A percentile compares a stretch with the other conserved stretches of the same genome.
phyloP scores from a whole-genome alignment of 2,329 filamentous ascomycete species.

The Colletotrichum truncatum region DNA sequence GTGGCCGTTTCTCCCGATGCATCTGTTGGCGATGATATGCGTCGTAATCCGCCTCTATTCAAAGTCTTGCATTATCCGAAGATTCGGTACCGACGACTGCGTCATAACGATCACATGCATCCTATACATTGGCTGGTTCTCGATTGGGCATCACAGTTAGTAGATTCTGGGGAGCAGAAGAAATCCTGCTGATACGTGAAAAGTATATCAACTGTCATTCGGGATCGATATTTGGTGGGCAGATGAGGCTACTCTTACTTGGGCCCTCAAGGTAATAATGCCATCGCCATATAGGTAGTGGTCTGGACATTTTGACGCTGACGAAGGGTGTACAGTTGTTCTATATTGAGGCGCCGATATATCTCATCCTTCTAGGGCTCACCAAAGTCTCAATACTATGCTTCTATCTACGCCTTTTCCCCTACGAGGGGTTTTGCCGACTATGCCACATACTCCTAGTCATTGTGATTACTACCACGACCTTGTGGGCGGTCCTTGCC shows the following conservation, averaged over 20 bases:
- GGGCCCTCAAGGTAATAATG: conserved; percentile 9
- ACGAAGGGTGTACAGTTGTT: background rate
- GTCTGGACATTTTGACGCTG: background rate
- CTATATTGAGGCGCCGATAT: conserved; percentile 2
- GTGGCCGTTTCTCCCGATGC: conserved; percentile 17
- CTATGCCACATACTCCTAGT: conserved; percentile 2
- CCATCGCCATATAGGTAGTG: no score
- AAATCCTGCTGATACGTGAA: background rate
- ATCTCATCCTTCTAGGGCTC: conserved; percentile 3
- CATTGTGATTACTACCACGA: background rate
- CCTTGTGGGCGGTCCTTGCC: background rate
- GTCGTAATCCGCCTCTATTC: conserved; percentile 1
- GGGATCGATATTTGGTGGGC: conserved; percentile 20
- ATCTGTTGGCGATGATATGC: conserved; percentile 2
- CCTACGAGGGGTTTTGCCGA: conserved; percentile 10
- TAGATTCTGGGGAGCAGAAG: background rate
- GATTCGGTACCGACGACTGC: conserved; percentile 12
- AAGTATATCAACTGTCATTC: conserved; percentile 5
- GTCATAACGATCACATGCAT: conserved; percentile 3
- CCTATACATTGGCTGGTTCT: conserved; percentile 11
- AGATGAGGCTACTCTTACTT: background rate
- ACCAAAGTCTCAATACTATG: conserved; percentile 14
- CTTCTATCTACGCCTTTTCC: conserved; percentile 18
- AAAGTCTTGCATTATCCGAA: conserved; percentile 1
- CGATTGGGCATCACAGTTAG: background rate